These are phyloP conservation scores for Phytopythium kandeliae DNA, from an alignment of 352 stramenopile species.

Conservation along the genomic window DNA sequence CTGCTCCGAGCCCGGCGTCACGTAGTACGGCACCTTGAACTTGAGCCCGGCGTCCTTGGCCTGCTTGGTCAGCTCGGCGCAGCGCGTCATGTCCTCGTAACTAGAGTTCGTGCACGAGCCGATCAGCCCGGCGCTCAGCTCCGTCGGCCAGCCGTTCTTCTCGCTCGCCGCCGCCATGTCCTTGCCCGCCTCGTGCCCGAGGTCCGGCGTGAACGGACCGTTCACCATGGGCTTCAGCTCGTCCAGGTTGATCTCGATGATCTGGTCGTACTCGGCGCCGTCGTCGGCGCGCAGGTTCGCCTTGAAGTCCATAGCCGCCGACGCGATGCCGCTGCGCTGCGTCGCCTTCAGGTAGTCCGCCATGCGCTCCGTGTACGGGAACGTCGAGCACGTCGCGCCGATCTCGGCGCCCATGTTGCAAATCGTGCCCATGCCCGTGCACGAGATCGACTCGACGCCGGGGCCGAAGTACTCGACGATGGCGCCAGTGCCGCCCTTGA, in stretches of 20 bases:
- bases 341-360: slow-evolving; percentile 90
- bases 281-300: slow-evolving; percentile 87
- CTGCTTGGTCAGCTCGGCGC: slow-evolving; percentile 86
- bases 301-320: slow-evolving; percentile 82
- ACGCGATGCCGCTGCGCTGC: slow-evolving; percentile 84
- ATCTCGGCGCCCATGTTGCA: slow-evolving; percentile 96
- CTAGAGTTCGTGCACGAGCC: slow-evolving; percentile 94
- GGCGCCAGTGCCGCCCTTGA: slow-evolving; percentile 91
- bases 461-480: slow-evolving; percentile 93
- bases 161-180: slow-evolving; percentile 62
- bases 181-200: slow-evolving; percentile 75
- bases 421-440: slow-evolving; percentile 93
- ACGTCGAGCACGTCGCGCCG: slow-evolving; percentile 91
- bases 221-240: slow-evolving; percentile 89
- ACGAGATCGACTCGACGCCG: slow-evolving; percentile 92
- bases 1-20: slow-evolving; percentile 91
- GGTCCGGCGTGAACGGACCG: slow-evolving; percentile 91
- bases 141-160: slow-evolving; percentile 88
- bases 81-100: slow-evolving; percentile 93
- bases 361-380: slow-evolving; percentile 92
- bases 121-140: slow-evolving; percentile 90
- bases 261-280: slow-evolving; percentile 90
- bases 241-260: slow-evolving; percentile 93
- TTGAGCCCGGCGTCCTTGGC: slow-evolving; percentile 78
- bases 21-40: slow-evolving; percentile 91